These are phyloP conservation scores for Plasmodium malariae DNA, from an alignment of 169 alveolate species.

Conservation along the genomic window DNA sequence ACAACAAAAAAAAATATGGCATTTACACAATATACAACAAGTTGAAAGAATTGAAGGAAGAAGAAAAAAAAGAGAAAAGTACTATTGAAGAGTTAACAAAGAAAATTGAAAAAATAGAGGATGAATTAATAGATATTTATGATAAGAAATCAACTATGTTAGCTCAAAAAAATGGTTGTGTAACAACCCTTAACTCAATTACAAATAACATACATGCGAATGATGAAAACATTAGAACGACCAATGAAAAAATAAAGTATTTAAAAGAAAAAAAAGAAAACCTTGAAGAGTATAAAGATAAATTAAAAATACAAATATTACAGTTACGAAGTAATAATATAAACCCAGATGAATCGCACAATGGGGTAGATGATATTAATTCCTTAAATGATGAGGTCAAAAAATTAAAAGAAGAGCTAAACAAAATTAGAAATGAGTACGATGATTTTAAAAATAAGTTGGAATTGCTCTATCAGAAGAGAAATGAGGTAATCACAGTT, in stretches of 20 bases:
- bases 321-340: constrained; percentile 62
- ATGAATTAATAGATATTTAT: constrained; percentile 48
- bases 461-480: constrained; percentile 68
- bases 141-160: constrained; percentile 40
- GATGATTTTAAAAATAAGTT: constrained; percentile 70
- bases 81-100: constrained; percentile 46
- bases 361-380: constrained; percentile 41
- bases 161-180: constrained; percentile 71
- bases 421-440: constrained; percentile 54
- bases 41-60: constrained; percentile 51
- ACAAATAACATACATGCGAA: constrained; percentile 47
- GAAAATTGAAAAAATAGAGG: constrained; percentile 56
- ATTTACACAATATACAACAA: constrained; percentile 58
- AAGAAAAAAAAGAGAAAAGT: constrained; percentile 59
- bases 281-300: constrained; percentile 55
- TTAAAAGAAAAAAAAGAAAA: constrained; percentile 48
- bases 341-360: constrained; percentile 47
- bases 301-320: constrained; percentile 57
- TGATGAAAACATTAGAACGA: constrained; percentile 41
- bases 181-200: constrained; percentile 50
- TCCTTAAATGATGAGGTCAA: constrained; percentile 64
- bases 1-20: constrained; percentile 69
- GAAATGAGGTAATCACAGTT: constrained; percentile 77
- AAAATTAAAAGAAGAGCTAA: constrained; percentile 63
- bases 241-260: constrained; percentile 55